Conservation (phyloP, 495 filamentous ascomycete species). For the Trypethelium eluteriae region DNA sequence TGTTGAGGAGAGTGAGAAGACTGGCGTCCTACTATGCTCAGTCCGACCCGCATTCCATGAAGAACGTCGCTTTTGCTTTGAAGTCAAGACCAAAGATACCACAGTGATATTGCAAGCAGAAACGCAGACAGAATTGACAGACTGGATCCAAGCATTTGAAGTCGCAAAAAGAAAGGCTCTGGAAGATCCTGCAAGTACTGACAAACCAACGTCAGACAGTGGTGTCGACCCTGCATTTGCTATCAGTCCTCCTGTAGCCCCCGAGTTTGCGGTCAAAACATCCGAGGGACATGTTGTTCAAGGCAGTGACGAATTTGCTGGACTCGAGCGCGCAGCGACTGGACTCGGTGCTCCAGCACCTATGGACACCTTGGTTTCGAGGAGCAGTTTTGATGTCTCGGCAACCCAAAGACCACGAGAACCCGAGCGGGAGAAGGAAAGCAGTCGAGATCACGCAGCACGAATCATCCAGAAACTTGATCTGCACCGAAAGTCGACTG, state of each 20-base stretch:
- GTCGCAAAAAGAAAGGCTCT: slow-evolving; percentile 86
- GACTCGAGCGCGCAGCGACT: slow-evolving; percentile 53
- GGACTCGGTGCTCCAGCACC: slow-evolving; percentile 43
- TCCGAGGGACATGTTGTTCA: slow-evolving; percentile 59
- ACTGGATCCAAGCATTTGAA: slow-evolving; percentile 90
- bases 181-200: slow-evolving; percentile 62
- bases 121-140: slow-evolving; percentile 77
- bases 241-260: slow-evolving; percentile 78
- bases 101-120: slow-evolving; percentile 87
- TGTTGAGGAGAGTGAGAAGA: slow-evolving; percentile 91
- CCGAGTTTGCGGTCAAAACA: slow-evolving; percentile 76
- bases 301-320: slow-evolving; percentile 46
- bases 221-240: slow-evolving; percentile 80
- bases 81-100: slow-evolving; percentile 95
- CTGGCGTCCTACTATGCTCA: slow-evolving; percentile 88
- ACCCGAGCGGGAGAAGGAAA: slow-evolving; percentile 34
- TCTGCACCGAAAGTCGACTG: slow-evolving; percentile 70
- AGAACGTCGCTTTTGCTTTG: slow-evolving; percentile 92
- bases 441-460: slow-evolving; percentile 66
- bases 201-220: slow-evolving; percentile 34
- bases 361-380: slow-evolving; percentile 49
- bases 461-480: slow-evolving; percentile 90
- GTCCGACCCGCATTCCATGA: slow-evolving; percentile 85
- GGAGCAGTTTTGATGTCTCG: slow-evolving; percentile 66
- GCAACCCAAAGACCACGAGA: slow-evolving; percentile 37